Base-by-base conservation (phyloP, 2,329 filamentous ascomycete species). In the Colletotrichum lupini region DNA sequence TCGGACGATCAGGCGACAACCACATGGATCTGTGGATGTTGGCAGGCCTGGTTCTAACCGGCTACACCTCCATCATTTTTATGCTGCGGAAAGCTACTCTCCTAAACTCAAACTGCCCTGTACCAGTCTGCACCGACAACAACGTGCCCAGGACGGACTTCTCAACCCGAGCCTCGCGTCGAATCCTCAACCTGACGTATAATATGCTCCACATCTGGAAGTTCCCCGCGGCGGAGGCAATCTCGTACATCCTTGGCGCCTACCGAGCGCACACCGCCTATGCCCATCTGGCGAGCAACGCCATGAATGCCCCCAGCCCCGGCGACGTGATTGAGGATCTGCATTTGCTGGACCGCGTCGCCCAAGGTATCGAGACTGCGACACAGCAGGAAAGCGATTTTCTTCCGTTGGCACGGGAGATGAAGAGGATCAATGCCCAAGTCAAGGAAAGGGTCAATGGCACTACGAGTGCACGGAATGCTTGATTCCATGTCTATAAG, bases 1-100 rank as follows among this genome's bases (percentile, higher is more conserved):
- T 80, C 2, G 74, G 75, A 4, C 72, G 73, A 11, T 73, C 74
- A 5, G 72, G 74, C 1, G 62, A 77, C 0, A 77, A 77, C 14
- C 74, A 77, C 26, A 70, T 75, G 3, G 76, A 81, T 2, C 68
- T 77, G 0, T 81, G 80, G 80, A 70, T 75, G 1, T 69, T 81
- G 0, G 71, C 70, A 5, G 78, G 82, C 19, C 76, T 79, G 26
- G 60, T 79, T 3, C 71, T 82, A 0, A 77, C 77, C 0, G 78
- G 79, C 12, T 79, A 80, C 32, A 80, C 79, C 3, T 78, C 76
- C 68, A 78, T 81, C 60, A 77, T 82, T 30, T 81, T 81, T 74
- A 82, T 82, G 80, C 79, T 82, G 24, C 76, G 80, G 59, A 82
- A 81, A 60, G 77, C 74, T 9, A 60, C 67, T 0, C 57, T 73